Evolutionary conservation across 306 rosid genomes (phyloP).

Genomic region (Oemleria cerasiformis): DNA sequence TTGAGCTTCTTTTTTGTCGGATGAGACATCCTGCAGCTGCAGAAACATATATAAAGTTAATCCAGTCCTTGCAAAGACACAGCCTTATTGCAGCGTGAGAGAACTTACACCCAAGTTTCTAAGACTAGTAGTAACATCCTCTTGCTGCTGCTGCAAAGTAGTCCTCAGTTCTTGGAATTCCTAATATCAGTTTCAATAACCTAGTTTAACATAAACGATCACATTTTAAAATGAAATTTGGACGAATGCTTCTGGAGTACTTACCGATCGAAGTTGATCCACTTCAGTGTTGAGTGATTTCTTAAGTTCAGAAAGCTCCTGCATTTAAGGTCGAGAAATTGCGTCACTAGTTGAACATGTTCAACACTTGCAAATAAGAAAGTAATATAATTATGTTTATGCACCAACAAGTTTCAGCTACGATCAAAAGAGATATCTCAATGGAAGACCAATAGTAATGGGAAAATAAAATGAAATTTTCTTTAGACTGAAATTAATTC

Average conservation of each 20-base stretch:
- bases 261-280: constrained; percentile 81
- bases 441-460: constrained; percentile 2
- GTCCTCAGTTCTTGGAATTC: constrained; percentile 91
- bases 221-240: constrained; percentile 6
- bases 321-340: constrained; percentile 24
- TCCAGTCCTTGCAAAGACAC: not conserved
- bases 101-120: constrained; percentile 68
- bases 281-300: constrained; percentile 89
- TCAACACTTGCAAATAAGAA: constrained; percentile 16
- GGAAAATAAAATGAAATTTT: not conserved
- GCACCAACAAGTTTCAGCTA: not conserved
- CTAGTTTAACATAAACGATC: constrained; percentile 3
- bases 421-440: constrained; percentile 5
- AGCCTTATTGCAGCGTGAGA: not conserved
- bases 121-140: constrained; percentile 83
- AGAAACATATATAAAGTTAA: constrained; percentile 3
- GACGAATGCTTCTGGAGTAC: constrained; percentile 28
- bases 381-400: constrained; percentile 2
- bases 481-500: too few relatives aligned
- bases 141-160: constrained; percentile 93
- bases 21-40: constrained; percentile 72
- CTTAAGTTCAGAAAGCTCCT: constrained; percentile 93
- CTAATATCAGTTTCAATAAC: constrained; percentile 37
- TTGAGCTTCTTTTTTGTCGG: constrained; percentile 17
- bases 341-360: constrained; percentile 15